These are phyloP conservation scores for Aspergillus intermedius DNA, from an alignment of 2,329 filamentous ascomycete species.

Conservation along the genomic window DNA sequence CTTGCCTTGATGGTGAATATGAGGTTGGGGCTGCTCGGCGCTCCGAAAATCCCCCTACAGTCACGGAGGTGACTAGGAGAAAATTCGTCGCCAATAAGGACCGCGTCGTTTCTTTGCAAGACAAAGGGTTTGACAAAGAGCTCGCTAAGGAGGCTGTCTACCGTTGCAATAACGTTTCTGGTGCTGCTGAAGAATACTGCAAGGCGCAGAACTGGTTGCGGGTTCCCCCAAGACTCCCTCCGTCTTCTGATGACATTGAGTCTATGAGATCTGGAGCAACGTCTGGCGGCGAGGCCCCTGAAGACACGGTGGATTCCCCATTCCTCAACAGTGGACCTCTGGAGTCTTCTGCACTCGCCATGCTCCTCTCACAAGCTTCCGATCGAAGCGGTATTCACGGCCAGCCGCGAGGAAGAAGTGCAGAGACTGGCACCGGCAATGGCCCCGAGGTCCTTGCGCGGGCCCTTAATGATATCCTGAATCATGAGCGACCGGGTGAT, in stretches of 20 bases:
- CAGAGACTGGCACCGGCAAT: slow-evolving; percentile 26
- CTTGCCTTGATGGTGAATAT: slow-evolving; percentile 67
- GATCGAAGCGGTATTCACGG: slow-evolving; percentile 16
- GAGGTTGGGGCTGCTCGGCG: slow-evolving; percentile 62
- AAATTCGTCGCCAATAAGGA: slow-evolving; percentile 49
- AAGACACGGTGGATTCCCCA: slow-evolving; percentile 24
- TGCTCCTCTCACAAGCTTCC: slow-evolving; percentile 28
- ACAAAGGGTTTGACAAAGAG: slow-evolving; percentile 50
- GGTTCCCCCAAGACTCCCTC: slow-evolving; percentile 58
- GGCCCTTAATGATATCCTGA: slow-evolving; percentile 38
- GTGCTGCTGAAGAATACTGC: slow-evolving; percentile 67
- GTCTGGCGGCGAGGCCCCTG: slow-evolving; percentile 23
- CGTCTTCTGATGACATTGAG: slow-evolving; percentile 54
- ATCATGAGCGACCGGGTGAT: slow-evolving; percentile 21
- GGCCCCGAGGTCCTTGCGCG: slow-evolving; percentile 35
- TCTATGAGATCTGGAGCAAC: slow-evolving; percentile 21
- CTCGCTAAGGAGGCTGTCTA: slow-evolving; percentile 75
- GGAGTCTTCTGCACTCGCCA: slow-evolving; percentile 27
- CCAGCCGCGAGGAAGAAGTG: slow-evolving; percentile 14
- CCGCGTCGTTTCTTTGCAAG: slow-evolving; percentile 37
- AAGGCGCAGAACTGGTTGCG: slow-evolving; percentile 53
- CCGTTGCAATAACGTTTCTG: slow-evolving; percentile 63
- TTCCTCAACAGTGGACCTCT: slow-evolving; percentile 20
- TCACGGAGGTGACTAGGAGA: slow-evolving; percentile 42
- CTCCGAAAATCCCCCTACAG: slow-evolving; percentile 51